These are phyloP conservation scores for Moricandia moricandioides DNA, from an alignment of 345 rosid genomes.

Conservation along the genomic window DNA sequence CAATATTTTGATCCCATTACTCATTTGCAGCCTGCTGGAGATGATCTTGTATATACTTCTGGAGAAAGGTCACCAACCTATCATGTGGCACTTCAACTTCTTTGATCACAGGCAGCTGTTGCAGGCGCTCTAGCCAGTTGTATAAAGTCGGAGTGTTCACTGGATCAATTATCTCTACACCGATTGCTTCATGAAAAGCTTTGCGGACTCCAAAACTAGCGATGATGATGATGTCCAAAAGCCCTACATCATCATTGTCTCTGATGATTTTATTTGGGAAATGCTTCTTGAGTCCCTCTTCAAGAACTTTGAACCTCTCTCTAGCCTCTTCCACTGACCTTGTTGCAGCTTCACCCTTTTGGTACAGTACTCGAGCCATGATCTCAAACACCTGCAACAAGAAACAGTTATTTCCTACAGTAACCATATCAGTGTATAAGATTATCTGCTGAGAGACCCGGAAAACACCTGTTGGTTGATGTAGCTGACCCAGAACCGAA, in stretches of 20 bases:
- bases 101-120: slow-evolving; percentile 31
- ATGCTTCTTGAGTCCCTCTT: slow-evolving; percentile 35
- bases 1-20: slow-evolving; percentile 11
- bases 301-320: slow-evolving; percentile 35
- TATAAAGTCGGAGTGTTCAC: slow-evolving; percentile 31
- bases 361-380: background rate
- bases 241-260: slow-evolving; percentile 25
- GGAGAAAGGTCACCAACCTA: slow-evolving; percentile 25
- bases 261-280: slow-evolving; percentile 4
- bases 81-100: slow-evolving; percentile 34
- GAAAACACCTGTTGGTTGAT: slow-evolving; percentile 28
- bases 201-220: slow-evolving; percentile 30
- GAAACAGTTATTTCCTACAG: background rate
- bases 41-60: background rate
- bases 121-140: slow-evolving; percentile 30
- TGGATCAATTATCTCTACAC: slow-evolving; percentile 26
- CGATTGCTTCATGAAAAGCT: slow-evolving; percentile 26
- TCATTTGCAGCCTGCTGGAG: slow-evolving; percentile 26
- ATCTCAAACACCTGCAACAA: slow-evolving; percentile 34
- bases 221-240: slow-evolving; percentile 34
- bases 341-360: slow-evolving; percentile 39
- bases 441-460: background rate
- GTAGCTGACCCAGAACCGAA: slow-evolving; percentile 33
- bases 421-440: background rate
- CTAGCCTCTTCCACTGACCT: slow-evolving; percentile 30